phyloP scores from a whole-genome alignment of 2,329 filamentous ascomycete genomes.

The Penicillium sp. region DNA sequence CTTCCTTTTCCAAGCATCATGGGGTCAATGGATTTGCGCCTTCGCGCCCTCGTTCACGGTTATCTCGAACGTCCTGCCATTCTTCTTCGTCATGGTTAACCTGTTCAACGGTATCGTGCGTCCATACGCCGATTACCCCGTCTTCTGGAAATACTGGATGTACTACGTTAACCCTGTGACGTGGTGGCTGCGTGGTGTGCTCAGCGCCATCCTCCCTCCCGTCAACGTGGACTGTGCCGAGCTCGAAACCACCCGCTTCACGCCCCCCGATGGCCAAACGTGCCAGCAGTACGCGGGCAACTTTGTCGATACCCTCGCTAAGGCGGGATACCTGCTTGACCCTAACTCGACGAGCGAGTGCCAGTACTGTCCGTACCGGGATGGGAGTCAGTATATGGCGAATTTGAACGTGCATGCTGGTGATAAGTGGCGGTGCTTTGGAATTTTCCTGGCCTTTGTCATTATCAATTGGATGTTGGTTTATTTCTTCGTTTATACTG shows the following conservation, averaged over 20 bases:
- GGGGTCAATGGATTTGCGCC: conserved; percentile 84
- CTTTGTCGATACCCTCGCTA: conserved; percentile 57
- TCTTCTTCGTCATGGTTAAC: conserved; percentile 79
- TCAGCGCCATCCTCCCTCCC: conserved; percentile 64
- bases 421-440: conserved; percentile 75
- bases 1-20: conserved; percentile 73
- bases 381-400: conserved; percentile 69
- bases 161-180: conserved; percentile 71
- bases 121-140: conserved; percentile 66
- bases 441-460: conserved; percentile 72
- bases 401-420: conserved; percentile 58
- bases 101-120: conserved; percentile 79
- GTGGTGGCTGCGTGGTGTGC: conserved; percentile 73
- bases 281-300: conserved; percentile 67
- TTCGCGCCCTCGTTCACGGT: conserved; percentile 80
- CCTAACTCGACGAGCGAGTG: conserved; percentile 62
- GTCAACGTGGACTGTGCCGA: conserved; percentile 56
- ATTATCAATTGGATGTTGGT: conserved; percentile 73
- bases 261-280: conserved; percentile 66
- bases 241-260: conserved; percentile 67
- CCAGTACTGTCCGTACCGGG: conserved; percentile 70
- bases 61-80: conserved; percentile 74
- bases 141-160: conserved; percentile 75
- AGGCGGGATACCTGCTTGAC: conserved; percentile 67
- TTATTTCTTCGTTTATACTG: conserved; percentile 77